A percentile compares a stretch with the other conserved stretches of the same genome.
Conservation (phyloP, 2,329 filamentous ascomycete species). For the Aciculosporium take region DNA sequence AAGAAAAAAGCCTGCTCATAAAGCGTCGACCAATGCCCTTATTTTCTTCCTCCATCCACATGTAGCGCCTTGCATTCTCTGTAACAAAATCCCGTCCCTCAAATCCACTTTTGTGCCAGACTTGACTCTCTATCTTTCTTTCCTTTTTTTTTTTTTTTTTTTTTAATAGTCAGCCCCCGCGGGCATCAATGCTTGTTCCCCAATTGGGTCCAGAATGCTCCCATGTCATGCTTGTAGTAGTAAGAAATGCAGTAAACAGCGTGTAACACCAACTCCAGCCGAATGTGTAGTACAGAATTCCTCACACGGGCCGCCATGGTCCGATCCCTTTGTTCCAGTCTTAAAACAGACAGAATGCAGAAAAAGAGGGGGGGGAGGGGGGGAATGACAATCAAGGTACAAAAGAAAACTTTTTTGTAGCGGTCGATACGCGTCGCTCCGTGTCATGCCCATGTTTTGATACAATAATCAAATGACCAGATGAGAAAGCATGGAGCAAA, state of each 20-base stretch:
- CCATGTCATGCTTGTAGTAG: conserved; percentile 17
- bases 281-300: conserved; percentile 18
- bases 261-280: conserved; percentile 15
- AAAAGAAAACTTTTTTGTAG: background rate
- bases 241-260: conserved; percentile 16
- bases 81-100: background rate
- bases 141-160: background rate
- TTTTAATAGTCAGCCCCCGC: conserved; percentile 1
- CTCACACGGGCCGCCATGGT: conserved; percentile 10
- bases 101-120: conserved; percentile 7
- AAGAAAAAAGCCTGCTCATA: background rate
- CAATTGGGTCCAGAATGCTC: conserved; percentile 15
- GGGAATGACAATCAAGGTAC: conserved; percentile 11
- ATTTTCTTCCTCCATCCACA: background rate
- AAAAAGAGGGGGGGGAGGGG: conserved; percentile 8
- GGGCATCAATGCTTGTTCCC: conserved; percentile 14
- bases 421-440: conserved; percentile 38
- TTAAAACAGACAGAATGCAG: conserved; percentile 11
- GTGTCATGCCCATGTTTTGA: conserved; percentile 29
- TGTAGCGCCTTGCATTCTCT: conserved; percentile 2
- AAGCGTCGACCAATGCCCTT: background rate
- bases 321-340: conserved; percentile 11
- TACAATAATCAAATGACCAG: conserved; percentile 23
- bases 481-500: conserved; percentile 7
- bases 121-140: no score